Evolutionary conservation across 192 early-diverging fungal species (phyloP), one percentile per base, ranked within the genome.

Genomic region (Gonapodya sp.): DNA sequence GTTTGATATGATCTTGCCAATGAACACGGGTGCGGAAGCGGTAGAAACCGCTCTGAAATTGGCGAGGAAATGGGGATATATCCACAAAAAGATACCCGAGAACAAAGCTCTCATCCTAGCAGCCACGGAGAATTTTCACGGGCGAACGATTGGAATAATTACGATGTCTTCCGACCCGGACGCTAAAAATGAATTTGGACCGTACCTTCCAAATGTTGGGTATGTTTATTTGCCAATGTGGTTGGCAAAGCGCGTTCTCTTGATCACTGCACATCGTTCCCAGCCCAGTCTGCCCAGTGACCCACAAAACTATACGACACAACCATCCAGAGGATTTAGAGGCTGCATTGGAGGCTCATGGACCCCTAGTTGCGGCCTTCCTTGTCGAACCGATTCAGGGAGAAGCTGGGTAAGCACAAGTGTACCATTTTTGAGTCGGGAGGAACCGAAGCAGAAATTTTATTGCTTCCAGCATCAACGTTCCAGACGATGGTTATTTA

Each of bases 341-440:
- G 84, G 92, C 89, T 18, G 94, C 94, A 30, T 88, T 99, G 32
- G 91, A 94, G 80, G 89, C 91, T 2, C 89, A 96, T 84, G 94
- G 95, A 81, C 87, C 91, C 81, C 89, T 92, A 73, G 93, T 96
- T 2, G 95, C 95, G 36, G 97, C 92, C 16, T 97, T 99, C 89
- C 89, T 99, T 77, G 94, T 99, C 18, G 97, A 99, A 87, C 97
- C 97, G 30, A 98, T 99, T 87, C 97, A 99, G 85, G 97, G 97
- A 81, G 97, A 99, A 88, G 96, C 97, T 34, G 97, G 93, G 85
- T 90, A 90, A 78, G 83, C 81, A 35, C 14, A 36, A 0, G 33
- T 32, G 73, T 30, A 31, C 0, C 35, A n/a, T 32, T 33, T 74
- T 14, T 18, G 72, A 24, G 34, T 2, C 14, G 31, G 30, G 79